These are phyloP conservation scores for Candida andamanensis DNA, from an alignment of 805 yeast genomes.

Conservation along the genomic window DNA sequence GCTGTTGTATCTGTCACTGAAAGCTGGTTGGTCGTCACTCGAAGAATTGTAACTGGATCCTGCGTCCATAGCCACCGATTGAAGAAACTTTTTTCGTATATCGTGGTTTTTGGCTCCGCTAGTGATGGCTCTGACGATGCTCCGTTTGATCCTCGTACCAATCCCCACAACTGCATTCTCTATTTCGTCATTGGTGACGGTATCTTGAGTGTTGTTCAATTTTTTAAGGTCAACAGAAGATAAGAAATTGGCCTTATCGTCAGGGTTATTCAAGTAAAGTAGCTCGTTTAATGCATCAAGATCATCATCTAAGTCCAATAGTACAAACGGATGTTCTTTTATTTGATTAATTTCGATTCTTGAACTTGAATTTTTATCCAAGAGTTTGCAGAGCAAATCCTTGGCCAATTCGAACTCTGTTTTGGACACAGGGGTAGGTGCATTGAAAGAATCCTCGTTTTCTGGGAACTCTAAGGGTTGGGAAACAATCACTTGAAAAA, in stretches of 20 bases:
- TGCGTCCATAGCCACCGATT: constrained; percentile 19
- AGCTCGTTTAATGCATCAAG: constrained; percentile 30
- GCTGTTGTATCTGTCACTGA: background rate
- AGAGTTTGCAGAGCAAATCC: constrained; percentile 56
- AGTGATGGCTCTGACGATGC: constrained; percentile 40
- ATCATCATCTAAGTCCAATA: constrained; percentile 37
- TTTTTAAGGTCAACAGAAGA: constrained; percentile 3
- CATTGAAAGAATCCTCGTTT: constrained; percentile 25
- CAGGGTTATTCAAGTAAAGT: constrained; percentile 24
- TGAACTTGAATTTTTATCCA: constrained; percentile 63
- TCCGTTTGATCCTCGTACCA: constrained; percentile 56
- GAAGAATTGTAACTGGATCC: constrained; percentile 20
- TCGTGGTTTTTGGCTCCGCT: constrained; percentile 24
- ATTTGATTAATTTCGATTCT: constrained; percentile 70
- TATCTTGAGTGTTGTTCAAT: constrained; percentile 26
- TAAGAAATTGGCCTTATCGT: constrained; percentile 2
- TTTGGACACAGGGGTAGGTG: constrained; percentile 34
- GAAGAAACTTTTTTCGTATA: constrained; percentile 16
- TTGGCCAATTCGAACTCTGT: constrained; percentile 45
- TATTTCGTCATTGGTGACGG: constrained; percentile 62
- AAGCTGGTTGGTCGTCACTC: constrained; percentile 24
- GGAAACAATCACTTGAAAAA: constrained; percentile 76
- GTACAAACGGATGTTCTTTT: constrained; percentile 67
- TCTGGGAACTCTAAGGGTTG: constrained; percentile 56
- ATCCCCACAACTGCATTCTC: constrained; percentile 80